phyloP scores from a whole-genome alignment of 2,329 filamentous ascomycete species.

The Nemania sp. region DNA sequence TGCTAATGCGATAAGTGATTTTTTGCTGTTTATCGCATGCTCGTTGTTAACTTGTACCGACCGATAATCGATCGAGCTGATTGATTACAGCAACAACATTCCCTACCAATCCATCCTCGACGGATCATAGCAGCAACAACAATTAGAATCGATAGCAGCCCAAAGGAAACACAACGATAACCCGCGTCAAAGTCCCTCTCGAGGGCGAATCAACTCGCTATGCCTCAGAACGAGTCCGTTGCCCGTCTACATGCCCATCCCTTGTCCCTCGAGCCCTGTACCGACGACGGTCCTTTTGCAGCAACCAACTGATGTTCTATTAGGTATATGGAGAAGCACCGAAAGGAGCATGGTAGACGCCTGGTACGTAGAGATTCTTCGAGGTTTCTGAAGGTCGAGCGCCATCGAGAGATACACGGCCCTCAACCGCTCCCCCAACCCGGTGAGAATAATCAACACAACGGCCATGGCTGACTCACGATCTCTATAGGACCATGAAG shows the following conservation, averaged over 20 bases:
- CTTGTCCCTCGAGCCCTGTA: too few relatives aligned
- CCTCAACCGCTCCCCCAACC: not conserved
- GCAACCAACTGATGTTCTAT: constrained; percentile 3
- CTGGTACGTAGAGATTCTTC: constrained; percentile 44
- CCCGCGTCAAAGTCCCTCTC: constrained; percentile 44
- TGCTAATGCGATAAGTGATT: constrained; percentile 28
- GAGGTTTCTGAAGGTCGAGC: not conserved
- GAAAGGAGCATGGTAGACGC: constrained; percentile 43
- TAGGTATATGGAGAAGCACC: constrained; percentile 45
- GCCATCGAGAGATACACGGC: too few relatives aligned
- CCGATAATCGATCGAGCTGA: not conserved
- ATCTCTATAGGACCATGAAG: constrained; percentile 67
- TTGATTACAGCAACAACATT: constrained; percentile 10
- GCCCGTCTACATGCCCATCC: too few relatives aligned
- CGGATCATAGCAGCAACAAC: not conserved
- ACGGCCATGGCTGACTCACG: not conserved
- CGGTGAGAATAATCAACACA: not conserved
- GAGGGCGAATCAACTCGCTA: constrained; percentile 47
- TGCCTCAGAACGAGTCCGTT: constrained; percentile 80
- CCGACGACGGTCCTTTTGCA: not conserved
- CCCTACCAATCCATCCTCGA: not conserved
- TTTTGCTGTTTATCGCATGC: constrained; percentile 28
- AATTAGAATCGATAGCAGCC: not conserved
- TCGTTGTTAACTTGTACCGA: not conserved
- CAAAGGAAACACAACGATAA: not conserved